Evolutionary conservation across 1,139 yeast species (phyloP), one percentile per base, ranked within the genome.

Genomic region (Scheffersomyces titani): DNA sequence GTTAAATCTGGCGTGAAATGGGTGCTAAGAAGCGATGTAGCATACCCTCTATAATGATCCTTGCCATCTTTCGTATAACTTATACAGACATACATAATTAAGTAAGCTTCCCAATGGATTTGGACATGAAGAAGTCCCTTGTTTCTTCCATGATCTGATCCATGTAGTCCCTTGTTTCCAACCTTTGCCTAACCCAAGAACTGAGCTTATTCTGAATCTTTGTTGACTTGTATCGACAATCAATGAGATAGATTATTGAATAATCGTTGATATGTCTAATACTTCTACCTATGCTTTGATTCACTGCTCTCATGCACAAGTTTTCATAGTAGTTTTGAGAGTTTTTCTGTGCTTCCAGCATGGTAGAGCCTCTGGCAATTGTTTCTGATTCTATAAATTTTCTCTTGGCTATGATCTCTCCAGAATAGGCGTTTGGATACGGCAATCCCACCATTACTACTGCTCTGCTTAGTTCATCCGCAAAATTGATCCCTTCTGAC

Each of bases 401-500:
- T 62, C 88, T 75, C 66, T 86, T 89, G 9, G 97, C 92, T 24
- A 90, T 81, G 64, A 92, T 77, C 65, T 92, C 98, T 47, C 96
- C 96, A 16, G 96, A 87, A 65, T 83, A 84, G 1, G 90, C 84
- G 69, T 92, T 93, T 0, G 99, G 98, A 65, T 84, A 94, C 1
- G 99, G 98, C 51, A 94, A 71, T 0, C 98, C 99, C 13, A 92
- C 78, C 90, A 94, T 89, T 1, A 92, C 76, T 0, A 94, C 96
- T 0, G 92, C 94, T 60, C 98, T 78, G 0, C 98, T 97, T 30
- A 94, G 74, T 50, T 89, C 85, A 67, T 92, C 96, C 3, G 93
- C 85, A 69, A 94, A 93, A 68, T 93, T 93, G 53, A 93, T 94
- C 6, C 99, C 99, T 70, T 93, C 99, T 0, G 97, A 91, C 77